Evolutionary conservation across 2,329 filamentous ascomycete species (phyloP).

Genomic region (Aspergillus sojae): DNA sequence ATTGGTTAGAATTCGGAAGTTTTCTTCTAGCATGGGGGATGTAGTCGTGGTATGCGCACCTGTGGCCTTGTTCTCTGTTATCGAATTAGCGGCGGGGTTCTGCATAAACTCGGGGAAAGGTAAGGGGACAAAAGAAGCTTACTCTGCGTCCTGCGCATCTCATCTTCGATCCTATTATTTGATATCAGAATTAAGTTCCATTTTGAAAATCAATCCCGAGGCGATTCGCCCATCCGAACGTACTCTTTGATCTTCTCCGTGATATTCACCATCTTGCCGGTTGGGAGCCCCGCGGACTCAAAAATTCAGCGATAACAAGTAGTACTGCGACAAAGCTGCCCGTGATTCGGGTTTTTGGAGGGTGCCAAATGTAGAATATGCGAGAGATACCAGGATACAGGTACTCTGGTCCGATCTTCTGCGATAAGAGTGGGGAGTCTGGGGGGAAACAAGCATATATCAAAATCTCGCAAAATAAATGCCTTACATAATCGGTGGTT

Average conservation of each 20-base stretch:
- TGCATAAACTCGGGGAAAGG: constrained; percentile 11
- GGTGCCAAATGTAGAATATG: too few relatives aligned
- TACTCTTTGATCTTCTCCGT: constrained; percentile 99
- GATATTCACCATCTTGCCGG: constrained; percentile 87
- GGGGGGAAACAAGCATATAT: neutral
- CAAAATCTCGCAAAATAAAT: constrained; percentile 6
- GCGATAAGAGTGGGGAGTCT: constrained; percentile 3
- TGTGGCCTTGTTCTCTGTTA: constrained; percentile 94
- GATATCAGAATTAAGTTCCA: constrained; percentile 14
- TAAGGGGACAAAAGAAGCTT: constrained; percentile 42
- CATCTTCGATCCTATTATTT: constrained; percentile 84
- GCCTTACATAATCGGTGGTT: constrained; percentile 2
- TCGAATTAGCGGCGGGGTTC: constrained; percentile 37
- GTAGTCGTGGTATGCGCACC: constrained; percentile 61
- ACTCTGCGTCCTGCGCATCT: constrained; percentile 99
- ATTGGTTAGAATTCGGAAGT: constrained; percentile 10
- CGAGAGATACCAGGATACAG: neutral
- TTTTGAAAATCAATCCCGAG: constrained; percentile 3
- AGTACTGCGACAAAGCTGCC: neutral
- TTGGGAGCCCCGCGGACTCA: constrained; percentile 30
- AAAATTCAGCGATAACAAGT: constrained; percentile 1
- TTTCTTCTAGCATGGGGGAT: neutral
- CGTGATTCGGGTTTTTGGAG: neutral
- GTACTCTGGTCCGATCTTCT: neutral
- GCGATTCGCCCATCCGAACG: constrained; percentile 16